Percentiles rank a stretch among this genome's conserved stretches.
Evolutionary conservation across 306 rosid genomes (phyloP).

Genomic region (Sesbania bispinosa): DNA sequence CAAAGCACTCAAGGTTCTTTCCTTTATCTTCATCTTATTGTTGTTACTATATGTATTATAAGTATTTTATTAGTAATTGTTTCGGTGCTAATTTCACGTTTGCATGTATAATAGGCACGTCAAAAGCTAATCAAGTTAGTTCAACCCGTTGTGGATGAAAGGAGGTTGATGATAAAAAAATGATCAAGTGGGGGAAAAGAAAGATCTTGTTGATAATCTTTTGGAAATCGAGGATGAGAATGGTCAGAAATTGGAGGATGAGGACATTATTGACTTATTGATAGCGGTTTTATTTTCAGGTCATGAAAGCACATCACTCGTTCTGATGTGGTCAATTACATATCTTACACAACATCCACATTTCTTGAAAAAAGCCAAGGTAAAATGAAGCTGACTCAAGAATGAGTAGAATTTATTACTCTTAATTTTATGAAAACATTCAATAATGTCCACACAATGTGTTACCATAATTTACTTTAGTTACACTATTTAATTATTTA

Average conservation of each 20-base stretch:
- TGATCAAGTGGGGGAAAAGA: neutral
- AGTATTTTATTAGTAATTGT: no score
- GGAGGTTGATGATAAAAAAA: neutral
- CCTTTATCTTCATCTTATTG: neutral
- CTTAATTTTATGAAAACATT: no score
- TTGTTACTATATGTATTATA: no score
- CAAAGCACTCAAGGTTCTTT: conserved; percentile 32
- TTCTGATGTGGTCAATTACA: neutral
- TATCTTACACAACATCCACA: neutral
- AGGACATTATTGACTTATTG: conserved; percentile 44
- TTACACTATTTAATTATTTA: no score
- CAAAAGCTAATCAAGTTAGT: conserved; percentile 2
- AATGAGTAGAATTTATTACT: no score
- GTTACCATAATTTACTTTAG: no score
- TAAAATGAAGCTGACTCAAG: neutral
- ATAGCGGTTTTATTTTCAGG: neutral
- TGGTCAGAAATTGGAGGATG: conserved; percentile 37
- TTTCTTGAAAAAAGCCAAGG: neutral
- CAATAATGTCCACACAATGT: no score
- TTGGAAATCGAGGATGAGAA: conserved; percentile 36
- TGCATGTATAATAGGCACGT: conserved; percentile 26
- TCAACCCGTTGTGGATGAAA: conserved; percentile 3
- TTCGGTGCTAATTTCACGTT: neutral
- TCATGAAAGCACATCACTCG: neutral
- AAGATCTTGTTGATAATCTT: conserved; percentile 42